These are phyloP conservation scores for Senecio squalidus DNA, from an alignment of 140 eudicot genomes.

Conservation along the genomic window DNA sequence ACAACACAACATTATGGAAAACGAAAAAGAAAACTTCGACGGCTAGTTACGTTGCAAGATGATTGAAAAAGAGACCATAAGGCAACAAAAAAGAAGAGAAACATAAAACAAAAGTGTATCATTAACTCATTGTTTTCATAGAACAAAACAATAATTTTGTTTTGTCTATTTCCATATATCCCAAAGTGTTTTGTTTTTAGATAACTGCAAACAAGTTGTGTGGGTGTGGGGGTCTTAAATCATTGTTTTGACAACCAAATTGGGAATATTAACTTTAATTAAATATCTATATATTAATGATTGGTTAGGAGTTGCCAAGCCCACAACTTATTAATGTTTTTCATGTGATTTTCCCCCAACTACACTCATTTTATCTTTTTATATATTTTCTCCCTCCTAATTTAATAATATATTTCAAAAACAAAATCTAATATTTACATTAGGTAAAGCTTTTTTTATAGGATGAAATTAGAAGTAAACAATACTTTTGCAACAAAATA, in stretches of 20 bases:
- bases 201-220: constrained; percentile 29
- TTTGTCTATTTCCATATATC: neutral
- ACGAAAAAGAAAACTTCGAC: no score
- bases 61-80: no score
- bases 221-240: constrained; percentile 27
- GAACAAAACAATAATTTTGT: neutral
- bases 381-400: no score
- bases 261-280: constrained; percentile 18
- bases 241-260: constrained; percentile 21
- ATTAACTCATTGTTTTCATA: neutral
- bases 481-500: no score
- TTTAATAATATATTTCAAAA: no score
- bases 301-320: constrained; percentile 30
- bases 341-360: constrained; percentile 10
- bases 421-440: no score
- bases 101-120: no score
- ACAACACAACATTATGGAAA: no score
- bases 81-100: no score
- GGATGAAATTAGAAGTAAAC: no score
- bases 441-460: no score
- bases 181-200: neutral
- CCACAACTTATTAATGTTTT: constrained; percentile 14
- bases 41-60: no score
- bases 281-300: constrained; percentile 20
- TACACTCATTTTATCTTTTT: neutral